Evolutionary conservation across 176 grass and related monocot species (phyloP), one percentile per base, ranked within the genome.

Genomic region (Aegilops umbellulata): DNA sequence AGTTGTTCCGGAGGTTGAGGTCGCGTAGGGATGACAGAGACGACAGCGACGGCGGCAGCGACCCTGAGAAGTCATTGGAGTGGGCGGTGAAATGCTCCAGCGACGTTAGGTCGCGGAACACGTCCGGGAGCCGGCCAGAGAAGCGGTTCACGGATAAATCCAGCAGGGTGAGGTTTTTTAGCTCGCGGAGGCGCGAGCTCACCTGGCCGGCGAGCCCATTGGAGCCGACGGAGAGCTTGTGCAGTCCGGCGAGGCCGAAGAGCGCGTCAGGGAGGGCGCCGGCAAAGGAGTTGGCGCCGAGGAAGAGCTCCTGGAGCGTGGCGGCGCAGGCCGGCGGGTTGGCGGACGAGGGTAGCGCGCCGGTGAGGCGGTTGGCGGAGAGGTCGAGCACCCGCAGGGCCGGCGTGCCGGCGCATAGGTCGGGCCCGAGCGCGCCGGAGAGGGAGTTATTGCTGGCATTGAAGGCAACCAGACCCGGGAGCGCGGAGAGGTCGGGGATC

Each of bases 381-480:
- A 98, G 89, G 79, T 98, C 93, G 47, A 98, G 88, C 5, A 89
- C 23, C 7, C 84, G 86, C 23, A 94, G 78, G 8, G 55, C 35
- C 3, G 55, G 72, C 61, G 86, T 64, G 41, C 84, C 90, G 32
- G 62, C 78, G 80, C 96, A 98, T 65, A 98, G 82, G 84, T 94
- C 96, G 11, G 91, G 88, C 15, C 47, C 31, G 36, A 98, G 58
- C 58, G 36, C 0, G 39, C 90, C 96, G 10, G 78, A 85, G 35
- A 95, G 80, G 10, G 92, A 95, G 78, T 98, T 98, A 84, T 98
- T 98, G 89, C 93, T 98, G 78, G 65, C 90, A 76, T 98, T 93
- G 74, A 98, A 84, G 23, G 82, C 53, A 11, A 55, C 41, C 71
- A 97, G 81, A 62, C 11, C 11, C 12, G 76, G 75, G 60, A 95